Conservation (phyloP, 768 basidiomycete species). For the Kwoniella mangroviensis region DNA sequence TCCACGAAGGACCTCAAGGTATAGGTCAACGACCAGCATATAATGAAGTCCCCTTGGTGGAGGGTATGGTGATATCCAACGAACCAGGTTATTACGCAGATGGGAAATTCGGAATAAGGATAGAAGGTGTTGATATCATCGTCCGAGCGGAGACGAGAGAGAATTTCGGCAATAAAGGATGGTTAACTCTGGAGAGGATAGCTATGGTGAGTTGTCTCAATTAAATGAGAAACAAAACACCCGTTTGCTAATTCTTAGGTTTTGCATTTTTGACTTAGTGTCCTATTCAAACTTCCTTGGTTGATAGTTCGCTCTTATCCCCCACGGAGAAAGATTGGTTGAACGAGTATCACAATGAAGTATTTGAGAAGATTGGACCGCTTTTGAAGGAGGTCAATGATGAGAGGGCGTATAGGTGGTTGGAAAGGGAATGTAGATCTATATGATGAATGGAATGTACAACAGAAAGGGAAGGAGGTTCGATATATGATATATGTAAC, state of each 20-base stretch:
- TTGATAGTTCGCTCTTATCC: conserved; percentile 69
- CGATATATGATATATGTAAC: no score
- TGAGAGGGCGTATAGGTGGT: conserved; percentile 57
- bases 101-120: conserved; percentile 87
- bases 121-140: conserved; percentile 86
- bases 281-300: conserved; percentile 84
- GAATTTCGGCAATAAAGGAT: conserved; percentile 81
- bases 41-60: conserved; percentile 73
- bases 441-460: conserved; percentile 1
- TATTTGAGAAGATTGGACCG: conserved; percentile 73
- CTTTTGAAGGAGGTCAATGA: conserved; percentile 67
- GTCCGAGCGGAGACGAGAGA: conserved; percentile 71
- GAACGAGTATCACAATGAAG: conserved; percentile 79
- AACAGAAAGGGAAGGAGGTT: neutral
- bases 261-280: conserved; percentile 59
- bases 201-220: conserved; percentile 70
- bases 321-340: conserved; percentile 78
- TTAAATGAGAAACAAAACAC: neutral
- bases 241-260: neutral
- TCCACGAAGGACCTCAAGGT: conserved; percentile 81
- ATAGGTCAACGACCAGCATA: conserved; percentile 64
- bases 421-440: conserved; percentile 52
- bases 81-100: conserved; percentile 94
- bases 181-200: conserved; percentile 79
- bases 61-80: conserved; percentile 90